These are phyloP conservation scores for Fusarium scirpi DNA, from an alignment of 2,329 filamentous ascomycete genomes.

Conservation along the genomic window DNA sequence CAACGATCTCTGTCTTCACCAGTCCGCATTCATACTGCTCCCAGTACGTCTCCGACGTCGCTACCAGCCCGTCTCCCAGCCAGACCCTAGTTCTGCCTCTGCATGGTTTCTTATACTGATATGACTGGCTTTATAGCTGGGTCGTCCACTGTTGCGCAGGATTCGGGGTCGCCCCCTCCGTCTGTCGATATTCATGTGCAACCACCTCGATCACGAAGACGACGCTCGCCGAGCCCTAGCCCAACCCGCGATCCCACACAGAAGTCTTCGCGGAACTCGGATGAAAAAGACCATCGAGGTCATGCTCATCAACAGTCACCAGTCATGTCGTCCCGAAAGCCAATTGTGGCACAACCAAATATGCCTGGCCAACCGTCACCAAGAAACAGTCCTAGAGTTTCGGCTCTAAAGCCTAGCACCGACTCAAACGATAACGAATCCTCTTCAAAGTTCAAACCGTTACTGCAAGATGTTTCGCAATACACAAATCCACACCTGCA, in stretches of 20 bases:
- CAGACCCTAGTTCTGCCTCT: conserved; percentile 23
- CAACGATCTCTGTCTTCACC: conserved; percentile 72
- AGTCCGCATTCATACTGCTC: conserved; percentile 67
- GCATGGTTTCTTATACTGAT: conserved; percentile 46
- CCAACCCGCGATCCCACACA: conserved; percentile 60
- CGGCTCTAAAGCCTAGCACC: conserved; percentile 47
- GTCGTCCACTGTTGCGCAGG: conserved; percentile 49
- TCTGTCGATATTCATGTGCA: conserved; percentile 65
- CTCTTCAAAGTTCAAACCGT: conserved; percentile 58
- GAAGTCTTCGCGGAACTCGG: conserved; percentile 58
- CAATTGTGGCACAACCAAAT: conserved; percentile 62
- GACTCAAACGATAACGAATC: conserved; percentile 58
- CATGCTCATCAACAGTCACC: conserved; percentile 54
- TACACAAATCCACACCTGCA: conserved; percentile 73
- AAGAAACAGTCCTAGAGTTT: conserved; percentile 46
- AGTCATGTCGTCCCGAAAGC: conserved; percentile 58
- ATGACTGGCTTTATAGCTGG: conserved; percentile 47
- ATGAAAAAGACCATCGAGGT: conserved; percentile 57
- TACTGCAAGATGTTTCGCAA: conserved; percentile 74
- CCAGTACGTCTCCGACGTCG: conserved; percentile 64
- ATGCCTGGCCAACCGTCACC: conserved; percentile 48
- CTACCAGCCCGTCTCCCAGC: conserved; percentile 8
- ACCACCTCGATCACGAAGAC: conserved; percentile 62
- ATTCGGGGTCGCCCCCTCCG: conserved; percentile 67
- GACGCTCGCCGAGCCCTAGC: conserved; percentile 67